A percentile compares a stretch with the other conserved stretches of the same genome.
Evolutionary conservation across 805 yeast species (phyloP).

Genomic region (Maudiozyma barnettii): DNA sequence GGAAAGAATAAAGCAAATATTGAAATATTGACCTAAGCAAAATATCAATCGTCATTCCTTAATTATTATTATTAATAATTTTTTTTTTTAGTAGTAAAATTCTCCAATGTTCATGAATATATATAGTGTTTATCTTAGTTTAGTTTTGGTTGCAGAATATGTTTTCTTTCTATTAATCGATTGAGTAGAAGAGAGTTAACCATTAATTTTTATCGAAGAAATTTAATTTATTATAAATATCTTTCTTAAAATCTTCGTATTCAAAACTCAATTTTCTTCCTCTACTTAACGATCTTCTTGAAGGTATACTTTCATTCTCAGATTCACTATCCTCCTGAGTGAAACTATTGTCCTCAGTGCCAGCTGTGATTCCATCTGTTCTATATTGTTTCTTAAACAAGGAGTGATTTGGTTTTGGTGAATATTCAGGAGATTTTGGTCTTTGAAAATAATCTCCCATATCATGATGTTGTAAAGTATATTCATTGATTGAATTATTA

Average conservation of each 20-base stretch:
- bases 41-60: too few relatives aligned
- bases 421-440: neutral
- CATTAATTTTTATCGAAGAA: conserved; percentile 13
- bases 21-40: too few relatives aligned
- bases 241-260: conserved; percentile 27
- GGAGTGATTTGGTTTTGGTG: neutral
- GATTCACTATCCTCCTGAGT: neutral
- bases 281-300: conserved; percentile 3
- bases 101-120: too few relatives aligned
- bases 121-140: too few relatives aligned
- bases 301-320: neutral
- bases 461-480: conserved; percentile 2
- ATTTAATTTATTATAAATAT: conserved; percentile 21
- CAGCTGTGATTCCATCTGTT: neutral
- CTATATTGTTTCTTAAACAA: conserved; percentile 2
- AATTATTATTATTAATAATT: too few relatives aligned
- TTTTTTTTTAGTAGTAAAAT: too few relatives aligned
- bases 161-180: neutral
- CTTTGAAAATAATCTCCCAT: conserved; percentile 10
- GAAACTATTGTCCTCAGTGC: neutral
- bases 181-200: neutral
- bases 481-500: neutral
- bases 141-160: too few relatives aligned
- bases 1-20: too few relatives aligned
- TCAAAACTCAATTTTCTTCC: conserved; percentile 22